Evolutionary conservation across 2,329 filamentous ascomycete genomes (phyloP).

Genomic region (Aspergillus flavus): DNA sequence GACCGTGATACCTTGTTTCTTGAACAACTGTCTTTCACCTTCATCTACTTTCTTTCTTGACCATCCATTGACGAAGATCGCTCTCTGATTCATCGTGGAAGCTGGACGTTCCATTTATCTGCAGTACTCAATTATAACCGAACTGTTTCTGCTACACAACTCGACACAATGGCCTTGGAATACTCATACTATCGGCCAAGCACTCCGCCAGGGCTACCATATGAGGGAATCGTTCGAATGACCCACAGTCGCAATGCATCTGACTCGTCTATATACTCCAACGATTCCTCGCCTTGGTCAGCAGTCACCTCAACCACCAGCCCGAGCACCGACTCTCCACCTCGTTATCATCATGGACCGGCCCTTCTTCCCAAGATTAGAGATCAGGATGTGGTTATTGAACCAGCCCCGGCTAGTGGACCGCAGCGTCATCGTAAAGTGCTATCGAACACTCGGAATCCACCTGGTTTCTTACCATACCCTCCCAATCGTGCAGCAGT

Average conservation of each 20-base stretch:
- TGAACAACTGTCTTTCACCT: conserved; percentile 22
- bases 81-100: conserved; percentile 24
- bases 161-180: conserved; percentile 43
- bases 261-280: conserved; percentile 66
- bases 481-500: conserved; percentile 45
- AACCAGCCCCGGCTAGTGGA: conserved; percentile 53
- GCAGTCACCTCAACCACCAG: conserved; percentile 69
- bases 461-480: conserved; percentile 56
- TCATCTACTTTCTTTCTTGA: conserved; percentile 20
- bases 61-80: conserved; percentile 12
- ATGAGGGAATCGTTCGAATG: conserved; percentile 35
- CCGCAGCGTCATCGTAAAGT: conserved; percentile 61
- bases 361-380: conserved; percentile 83
- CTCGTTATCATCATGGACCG: conserved; percentile 74
- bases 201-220: conserved; percentile 45
- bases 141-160: background rate
- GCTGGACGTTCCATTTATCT: conserved; percentile 27
- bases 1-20: conserved; percentile 22
- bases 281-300: conserved; percentile 70
- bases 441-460: conserved; percentile 56
- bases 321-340: conserved; percentile 67
- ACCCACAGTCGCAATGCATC: conserved; percentile 65
- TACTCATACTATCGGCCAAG: conserved; percentile 47
- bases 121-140: conserved; percentile 3
- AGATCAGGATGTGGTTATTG: conserved; percentile 77